These are phyloP conservation scores for Chenopodium berlandieri DNA, from an alignment of 148 eudicot species.

Conservation along the genomic window DNA sequence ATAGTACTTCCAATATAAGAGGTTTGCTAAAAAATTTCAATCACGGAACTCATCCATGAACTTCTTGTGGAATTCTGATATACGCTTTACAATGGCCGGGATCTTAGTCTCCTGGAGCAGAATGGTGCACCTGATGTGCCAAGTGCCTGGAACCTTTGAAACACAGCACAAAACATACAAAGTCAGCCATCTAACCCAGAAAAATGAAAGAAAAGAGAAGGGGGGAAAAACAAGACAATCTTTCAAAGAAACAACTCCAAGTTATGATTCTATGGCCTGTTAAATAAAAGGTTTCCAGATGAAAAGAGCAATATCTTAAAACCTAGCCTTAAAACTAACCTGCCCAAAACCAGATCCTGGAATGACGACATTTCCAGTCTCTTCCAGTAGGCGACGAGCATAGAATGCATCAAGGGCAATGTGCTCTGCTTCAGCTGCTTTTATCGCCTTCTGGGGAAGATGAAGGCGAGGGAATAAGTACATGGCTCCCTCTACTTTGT, in stretches of 20 bases:
- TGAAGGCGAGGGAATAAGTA: constrained; percentile 78
- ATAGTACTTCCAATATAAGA: too few relatives aligned
- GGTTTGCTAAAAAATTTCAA: constrained; percentile 19
- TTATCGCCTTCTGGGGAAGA: constrained; percentile 71
- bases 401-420: constrained; percentile 77
- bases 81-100: constrained; percentile 68
- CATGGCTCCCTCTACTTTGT: constrained; percentile 97
- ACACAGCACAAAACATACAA: background rate
- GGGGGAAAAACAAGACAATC: background rate
- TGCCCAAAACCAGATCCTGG: constrained; percentile 94
- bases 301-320: background rate
- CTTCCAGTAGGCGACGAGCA: constrained; percentile 63
- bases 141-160: constrained; percentile 73
- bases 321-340: constrained; percentile 35
- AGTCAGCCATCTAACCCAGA: background rate
- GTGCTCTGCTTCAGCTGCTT: constrained; percentile 71
- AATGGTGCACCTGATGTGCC: constrained; percentile 97
- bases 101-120: constrained; percentile 88
- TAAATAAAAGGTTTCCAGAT: too few relatives aligned
- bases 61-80: constrained; percentile 69
- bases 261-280: background rate
- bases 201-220: background rate
- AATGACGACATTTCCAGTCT: constrained; percentile 82
- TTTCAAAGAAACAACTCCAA: background rate
- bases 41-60: constrained; percentile 78